phyloP scores from a whole-genome alignment of 192 early-diverging fungal genomes.

The Podila epigama region DNA sequence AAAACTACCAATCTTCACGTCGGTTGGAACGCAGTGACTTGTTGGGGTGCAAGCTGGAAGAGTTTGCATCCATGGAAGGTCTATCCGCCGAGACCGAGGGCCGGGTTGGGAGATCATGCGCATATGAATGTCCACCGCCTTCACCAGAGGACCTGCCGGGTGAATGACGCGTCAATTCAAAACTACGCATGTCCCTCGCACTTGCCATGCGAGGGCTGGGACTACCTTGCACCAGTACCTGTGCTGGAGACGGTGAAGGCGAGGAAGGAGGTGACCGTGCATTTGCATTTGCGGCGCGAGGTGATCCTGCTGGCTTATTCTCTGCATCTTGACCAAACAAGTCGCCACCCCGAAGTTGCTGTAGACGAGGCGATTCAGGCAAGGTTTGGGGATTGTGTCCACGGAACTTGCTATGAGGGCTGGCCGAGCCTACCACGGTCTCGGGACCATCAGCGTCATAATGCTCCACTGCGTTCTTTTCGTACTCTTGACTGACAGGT shows the following conservation, averaged over 20 bases:
- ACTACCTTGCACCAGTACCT: too few relatives aligned
- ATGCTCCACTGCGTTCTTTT: conserved; percentile 32
- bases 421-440: conserved; percentile 17
- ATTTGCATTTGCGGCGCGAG: conserved; percentile 1
- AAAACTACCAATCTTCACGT: conserved; percentile 39
- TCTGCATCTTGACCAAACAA: conserved; percentile 42
- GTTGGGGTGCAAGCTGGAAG: conserved; percentile 13
- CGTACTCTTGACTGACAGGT: conserved; percentile 7
- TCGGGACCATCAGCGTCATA: conserved; percentile 33
- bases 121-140: conserved; percentile 35
- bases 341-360: conserved; percentile 37
- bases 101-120: conserved; percentile 16
- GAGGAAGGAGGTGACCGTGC: not conserved
- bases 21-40: conserved; percentile 35
- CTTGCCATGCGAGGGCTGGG: conserved; percentile 21
- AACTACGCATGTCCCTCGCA: conserved; percentile 29
- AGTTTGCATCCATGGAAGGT: conserved; percentile 23
- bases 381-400: conserved; percentile 40
- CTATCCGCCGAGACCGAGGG: conserved; percentile 12
- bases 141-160: conserved; percentile 24
- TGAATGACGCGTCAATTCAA: conserved; percentile 31
- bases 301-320: not conserved
- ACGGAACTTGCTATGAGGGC: conserved; percentile 22
- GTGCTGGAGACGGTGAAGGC: not conserved
- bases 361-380: conserved; percentile 35